Base-by-base conservation (phyloP, 768 basidiomycete genomes). In the Kwoniella sp. region DNA sequence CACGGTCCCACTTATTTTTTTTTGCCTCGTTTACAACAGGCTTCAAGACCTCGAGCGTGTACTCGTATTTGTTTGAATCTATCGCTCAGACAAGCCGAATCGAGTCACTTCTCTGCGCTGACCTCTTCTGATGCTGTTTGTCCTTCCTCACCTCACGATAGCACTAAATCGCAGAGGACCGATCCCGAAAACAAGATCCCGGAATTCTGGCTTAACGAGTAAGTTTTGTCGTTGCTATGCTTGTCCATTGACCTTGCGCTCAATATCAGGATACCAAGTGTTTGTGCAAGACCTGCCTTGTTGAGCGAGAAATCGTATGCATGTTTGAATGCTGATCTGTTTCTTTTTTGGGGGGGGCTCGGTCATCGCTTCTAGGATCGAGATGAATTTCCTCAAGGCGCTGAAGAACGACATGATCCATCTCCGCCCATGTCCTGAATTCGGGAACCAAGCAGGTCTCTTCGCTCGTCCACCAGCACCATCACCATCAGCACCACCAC, bases 361-460 rank as follows among this genome's bases (percentile, higher is more conserved):
- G 33, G 13, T 33, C 13, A 5, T 33, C 33, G 33, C 5, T 33
- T 21, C 26, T 27, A 61, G 60, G 37, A 53, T 61, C 40, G 60
- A 61, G 44, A 21, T 13, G 3, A 61, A 61, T 25, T 61, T 61
- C 52, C 27, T 61, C 22, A 26, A 37, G 17, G 51, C 60, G 13
- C 40, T 61, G 40, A 53, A 37, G 10, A 61, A 61, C 19, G 46
- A 22, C 19, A 40, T 53, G 44, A 46, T 61, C 40, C 50, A 54
- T n/a, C 52, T 53, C 1, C 60, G 60, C 10, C 53, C 60, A 7
- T 33, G 52, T 13, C 40, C 52, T 0, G 52, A 61, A 25, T 26
- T 61, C 33, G 27, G 30, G 27, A 27, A 54, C 22, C 60, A 61
- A 61, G 60, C 27, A n/a, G 60, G 60, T 21, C 52, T 61, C 1